Conservation (phyloP, 2,329 filamentous ascomycete genomes). For the Sclerotinia nivalis region DNA sequence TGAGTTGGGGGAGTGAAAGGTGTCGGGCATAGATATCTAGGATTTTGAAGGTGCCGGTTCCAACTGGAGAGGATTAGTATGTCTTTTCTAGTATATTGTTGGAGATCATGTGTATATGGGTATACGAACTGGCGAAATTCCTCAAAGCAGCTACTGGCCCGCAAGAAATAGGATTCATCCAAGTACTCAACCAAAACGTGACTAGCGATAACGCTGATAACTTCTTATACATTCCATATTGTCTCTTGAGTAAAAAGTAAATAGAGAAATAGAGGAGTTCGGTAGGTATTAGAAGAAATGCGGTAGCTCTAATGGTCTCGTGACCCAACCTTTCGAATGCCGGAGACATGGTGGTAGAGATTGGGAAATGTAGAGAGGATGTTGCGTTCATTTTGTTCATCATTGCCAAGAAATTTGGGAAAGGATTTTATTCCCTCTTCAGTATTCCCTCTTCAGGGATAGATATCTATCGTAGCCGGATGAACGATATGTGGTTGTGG, state of each 20-base stretch:
- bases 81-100: not conserved
- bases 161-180: slow-evolving; percentile 40
- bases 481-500: not conserved
- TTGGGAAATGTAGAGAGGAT: slow-evolving; percentile 26
- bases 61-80: slow-evolving; percentile 34
- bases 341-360: slow-evolving; percentile 31
- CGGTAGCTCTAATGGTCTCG: slow-evolving; percentile 35
- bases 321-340: slow-evolving; percentile 33
- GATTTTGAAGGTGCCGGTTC: slow-evolving; percentile 45
- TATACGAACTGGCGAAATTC: slow-evolving; percentile 41
- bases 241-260: slow-evolving; percentile 38
- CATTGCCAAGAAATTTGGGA: not conserved
- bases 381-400: slow-evolving; percentile 35
- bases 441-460: not conserved
- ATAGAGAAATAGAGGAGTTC: slow-evolving; percentile 41
- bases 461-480: not conserved
- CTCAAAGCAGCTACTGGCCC: slow-evolving; percentile 40
- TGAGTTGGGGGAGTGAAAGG: slow-evolving; percentile 38
- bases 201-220: slow-evolving; percentile 34
- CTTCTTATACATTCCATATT: slow-evolving; percentile 31
- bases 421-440: not conserved
- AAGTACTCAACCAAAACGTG: slow-evolving; percentile 37
- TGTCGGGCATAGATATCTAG: slow-evolving; percentile 45
- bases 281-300: slow-evolving; percentile 37
- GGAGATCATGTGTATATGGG: not conserved